Conservation (phyloP, 1,284 basidiomycete genomes). For the Sporisorium iseilematis-ciliati region DNA sequence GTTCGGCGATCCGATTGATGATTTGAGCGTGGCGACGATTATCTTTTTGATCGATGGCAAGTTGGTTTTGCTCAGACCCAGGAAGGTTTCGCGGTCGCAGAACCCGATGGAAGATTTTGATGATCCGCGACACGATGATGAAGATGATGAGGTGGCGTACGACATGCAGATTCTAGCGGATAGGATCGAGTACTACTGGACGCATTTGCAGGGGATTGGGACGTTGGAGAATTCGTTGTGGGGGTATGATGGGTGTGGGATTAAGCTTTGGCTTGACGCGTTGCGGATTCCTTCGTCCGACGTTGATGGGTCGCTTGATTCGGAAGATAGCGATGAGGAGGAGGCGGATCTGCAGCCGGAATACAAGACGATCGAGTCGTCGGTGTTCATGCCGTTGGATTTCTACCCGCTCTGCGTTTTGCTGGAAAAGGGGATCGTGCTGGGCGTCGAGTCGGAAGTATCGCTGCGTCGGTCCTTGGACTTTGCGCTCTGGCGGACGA, state of each 20-base stretch:
- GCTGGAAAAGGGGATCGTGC: conserved; percentile 98
- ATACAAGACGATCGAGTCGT: conserved; percentile 84
- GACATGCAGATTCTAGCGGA: conserved; percentile 98
- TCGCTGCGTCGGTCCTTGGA: conserved; percentile 82
- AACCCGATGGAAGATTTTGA: conserved; percentile 25
- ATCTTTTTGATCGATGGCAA: conserved; percentile 96
- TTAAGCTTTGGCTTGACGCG: conserved; percentile 95
- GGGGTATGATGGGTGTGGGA: conserved; percentile 91
- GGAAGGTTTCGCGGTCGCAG: conserved; percentile 36
- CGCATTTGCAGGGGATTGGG: conserved; percentile 90
- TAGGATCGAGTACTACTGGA: conserved; percentile 98
- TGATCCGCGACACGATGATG: conserved; percentile 33
- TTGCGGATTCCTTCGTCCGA: conserved; percentile 77
- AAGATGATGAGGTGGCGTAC: conserved; percentile 92
- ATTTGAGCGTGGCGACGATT: conserved; percentile 92
- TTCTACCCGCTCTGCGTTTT: conserved; percentile 96
- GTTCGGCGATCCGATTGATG: conserved; percentile 91
- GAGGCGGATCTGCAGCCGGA: conserved; percentile 63
- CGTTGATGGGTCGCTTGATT: conserved; percentile 13
- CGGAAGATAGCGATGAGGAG: conserved; percentile 56
- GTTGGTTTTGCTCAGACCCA: conserved; percentile 80
- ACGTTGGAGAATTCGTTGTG: conserved; percentile 95
- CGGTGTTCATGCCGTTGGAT: conserved; percentile 87
- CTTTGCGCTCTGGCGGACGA: conserved; percentile 91
- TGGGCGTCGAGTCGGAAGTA: conserved; percentile 91